Evolutionary conservation across 352 stramenopile genomes (phyloP).

Genomic region (Globisporangium lucens): DNA sequence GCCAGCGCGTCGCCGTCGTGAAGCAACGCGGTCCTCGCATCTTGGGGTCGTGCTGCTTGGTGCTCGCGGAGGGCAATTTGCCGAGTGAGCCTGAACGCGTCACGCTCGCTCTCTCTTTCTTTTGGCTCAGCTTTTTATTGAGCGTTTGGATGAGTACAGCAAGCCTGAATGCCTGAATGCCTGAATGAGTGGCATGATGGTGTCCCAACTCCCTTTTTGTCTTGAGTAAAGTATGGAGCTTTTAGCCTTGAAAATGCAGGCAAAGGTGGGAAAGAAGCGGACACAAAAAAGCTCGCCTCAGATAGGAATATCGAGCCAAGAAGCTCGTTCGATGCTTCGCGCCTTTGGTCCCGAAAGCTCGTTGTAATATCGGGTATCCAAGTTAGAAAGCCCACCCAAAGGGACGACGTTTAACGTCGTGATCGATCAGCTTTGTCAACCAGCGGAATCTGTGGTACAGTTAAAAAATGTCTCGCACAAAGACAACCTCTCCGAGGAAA

Average conservation of each 20-base stretch:
- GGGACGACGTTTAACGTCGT: too few relatives aligned
- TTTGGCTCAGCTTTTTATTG: not conserved
- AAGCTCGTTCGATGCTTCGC: too few relatives aligned
- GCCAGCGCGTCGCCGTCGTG: not conserved
- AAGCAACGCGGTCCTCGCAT: conserved; percentile 1
- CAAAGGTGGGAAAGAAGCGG: too few relatives aligned
- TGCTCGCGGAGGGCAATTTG: not conserved
- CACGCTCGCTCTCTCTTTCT: not conserved
- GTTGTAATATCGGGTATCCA: too few relatives aligned
- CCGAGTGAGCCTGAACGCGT: conserved; percentile 1
- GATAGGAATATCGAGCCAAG: too few relatives aligned
- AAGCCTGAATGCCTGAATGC: not conserved
- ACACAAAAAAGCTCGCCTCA: too few relatives aligned
- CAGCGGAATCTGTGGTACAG: too few relatives aligned
- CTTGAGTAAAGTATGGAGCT: not conserved
- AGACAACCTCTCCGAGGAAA: too few relatives aligned
- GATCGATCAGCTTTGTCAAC: too few relatives aligned
- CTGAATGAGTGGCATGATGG: not conserved
- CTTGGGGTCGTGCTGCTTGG: not conserved
- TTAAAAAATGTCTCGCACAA: too few relatives aligned
- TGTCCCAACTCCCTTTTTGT: not conserved
- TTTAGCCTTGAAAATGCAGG: not conserved
- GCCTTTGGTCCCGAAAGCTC: too few relatives aligned
- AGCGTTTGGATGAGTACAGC: not conserved
- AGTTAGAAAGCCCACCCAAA: too few relatives aligned